Base-by-base conservation (phyloP, 805 yeast genomes). In the Saturnispora serradocipensis region DNA sequence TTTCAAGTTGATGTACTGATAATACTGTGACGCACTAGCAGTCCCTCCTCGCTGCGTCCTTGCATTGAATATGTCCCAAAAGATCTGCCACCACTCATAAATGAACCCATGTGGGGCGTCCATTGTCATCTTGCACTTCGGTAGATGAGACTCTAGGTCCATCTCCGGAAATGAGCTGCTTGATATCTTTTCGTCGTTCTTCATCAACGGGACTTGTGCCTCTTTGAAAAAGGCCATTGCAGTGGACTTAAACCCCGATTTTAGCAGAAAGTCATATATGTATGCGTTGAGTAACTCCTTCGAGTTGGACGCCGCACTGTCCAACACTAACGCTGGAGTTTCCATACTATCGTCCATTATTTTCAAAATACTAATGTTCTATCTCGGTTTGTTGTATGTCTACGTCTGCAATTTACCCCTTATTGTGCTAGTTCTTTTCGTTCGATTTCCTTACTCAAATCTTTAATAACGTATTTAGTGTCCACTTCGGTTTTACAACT, bases 31-130 rank as follows among this genome's bases (percentile, higher is more conserved):
- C 3, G 93, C 91, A 52, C 77, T 69, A 2, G 74, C 70, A 3
- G 86, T 77, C 13, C 82, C 80, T 15, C 80, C 84, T 53, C 82
- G 72, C 56, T 78, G 81, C 42, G 87, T 81, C 59, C 88, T 76
- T 3, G 95, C 95, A 61, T 86, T 86, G 67, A 84, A 87, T 28
- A 88, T 82, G 64, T 89, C 97, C 97, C 97, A 90, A 64, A 89
- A 90, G 16, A 90, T 81, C 71, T 82, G 88, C 97, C 97, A 89
- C 97, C 97, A 89, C 65, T 90, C 97, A 61, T 80, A 83, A 24
- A 89, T 69, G 61, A 88, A 89, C 6, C 96, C 93, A 59, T 84
- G 87, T 0, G 95, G 93, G 2, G 95, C 84, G 61, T 88, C 93
- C 76, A 86, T 78, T 10, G 81, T 71, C 61, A 82, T 73, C 22